Percentiles rank a stretch among this genome's conserved stretches.
These are phyloP conservation scores for Tuber calosporum DNA, from an alignment of 495 filamentous ascomycete species.

Conservation along the genomic window DNA sequence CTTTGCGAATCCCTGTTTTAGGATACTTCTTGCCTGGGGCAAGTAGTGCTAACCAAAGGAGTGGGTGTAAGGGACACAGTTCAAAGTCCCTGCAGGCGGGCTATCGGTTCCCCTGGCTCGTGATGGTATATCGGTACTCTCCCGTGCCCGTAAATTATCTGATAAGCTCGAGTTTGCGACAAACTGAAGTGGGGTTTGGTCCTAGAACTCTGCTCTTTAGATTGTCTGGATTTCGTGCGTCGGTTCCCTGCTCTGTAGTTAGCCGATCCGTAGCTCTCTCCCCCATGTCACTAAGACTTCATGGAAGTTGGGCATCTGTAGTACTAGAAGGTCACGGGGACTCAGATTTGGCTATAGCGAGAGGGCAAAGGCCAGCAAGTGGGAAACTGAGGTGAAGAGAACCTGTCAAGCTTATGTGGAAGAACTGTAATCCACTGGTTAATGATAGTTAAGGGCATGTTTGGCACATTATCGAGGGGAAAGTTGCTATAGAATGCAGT, in stretches of 20 bases:
- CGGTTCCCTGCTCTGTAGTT: no score
- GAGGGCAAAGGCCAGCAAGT: no score
- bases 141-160: no score
- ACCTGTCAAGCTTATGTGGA: not conserved
- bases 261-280: not conserved
- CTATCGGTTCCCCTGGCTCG: slow-evolving; percentile 42
- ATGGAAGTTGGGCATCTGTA: not conserved
- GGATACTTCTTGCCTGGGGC: no score
- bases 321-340: not conserved
- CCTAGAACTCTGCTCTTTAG: not conserved
- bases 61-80: slow-evolving; percentile 51
- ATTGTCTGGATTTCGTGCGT: not conserved
- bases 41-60: slow-evolving; percentile 36
- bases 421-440: not conserved
- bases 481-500: not conserved
- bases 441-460: not conserved
- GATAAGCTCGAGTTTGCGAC: not conserved
- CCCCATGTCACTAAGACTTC: not conserved
- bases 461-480: not conserved
- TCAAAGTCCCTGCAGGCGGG: slow-evolving; percentile 48
- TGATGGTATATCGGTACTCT: not conserved
- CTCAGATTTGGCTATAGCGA: not conserved
- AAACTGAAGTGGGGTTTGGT: not conserved
- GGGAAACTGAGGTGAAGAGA: no score
- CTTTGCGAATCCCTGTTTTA: no score